Evolutionary conservation across 2,329 filamentous ascomycete species (phyloP).

Genomic region (Cladophialophora bantiana): DNA sequence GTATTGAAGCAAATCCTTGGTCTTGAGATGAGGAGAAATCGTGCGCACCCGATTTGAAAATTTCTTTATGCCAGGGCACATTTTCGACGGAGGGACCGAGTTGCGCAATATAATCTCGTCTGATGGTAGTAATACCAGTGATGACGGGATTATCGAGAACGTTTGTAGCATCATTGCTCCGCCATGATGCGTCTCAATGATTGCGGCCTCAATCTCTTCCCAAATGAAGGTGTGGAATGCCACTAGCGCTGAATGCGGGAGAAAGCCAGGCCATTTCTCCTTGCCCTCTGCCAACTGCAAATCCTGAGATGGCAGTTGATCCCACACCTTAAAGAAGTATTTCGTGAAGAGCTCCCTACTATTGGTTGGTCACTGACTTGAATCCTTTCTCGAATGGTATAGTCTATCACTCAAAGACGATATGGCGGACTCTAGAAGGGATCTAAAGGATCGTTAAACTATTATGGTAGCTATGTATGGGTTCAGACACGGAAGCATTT

Average conservation of each 20-base stretch:
- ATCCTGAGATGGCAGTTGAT: neutral
- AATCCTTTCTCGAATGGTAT: too few relatives aligned
- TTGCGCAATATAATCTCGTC: neutral
- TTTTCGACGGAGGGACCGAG: neutral
- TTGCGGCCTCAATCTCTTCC: neutral
- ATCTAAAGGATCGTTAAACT: too few relatives aligned
- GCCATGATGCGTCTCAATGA: neutral
- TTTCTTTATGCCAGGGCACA: slow-evolving; percentile 10
- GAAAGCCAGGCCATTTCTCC: neutral
- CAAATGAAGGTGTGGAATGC: neutral
- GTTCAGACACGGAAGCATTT: too few relatives aligned
- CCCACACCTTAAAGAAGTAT: slow-evolving; percentile 11
- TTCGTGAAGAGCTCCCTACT: neutral
- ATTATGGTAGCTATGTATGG: too few relatives aligned
- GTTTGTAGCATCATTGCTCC: neutral
- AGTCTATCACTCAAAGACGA: too few relatives aligned
- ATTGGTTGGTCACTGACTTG: too few relatives aligned
- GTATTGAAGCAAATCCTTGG: neutral
- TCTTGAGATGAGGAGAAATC: slow-evolving; percentile 1
- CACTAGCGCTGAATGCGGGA: neutral
- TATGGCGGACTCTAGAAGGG: too few relatives aligned
- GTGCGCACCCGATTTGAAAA: slow-evolving; percentile 6
- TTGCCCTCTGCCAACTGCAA: neutral
- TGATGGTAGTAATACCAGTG: slow-evolving; percentile 6
- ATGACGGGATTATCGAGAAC: neutral